A percentile compares a stretch with the other conserved stretches of the same genome.
Conservation (phyloP, 352 stramenopile genomes). For the Globisporangium canariense region DNA sequence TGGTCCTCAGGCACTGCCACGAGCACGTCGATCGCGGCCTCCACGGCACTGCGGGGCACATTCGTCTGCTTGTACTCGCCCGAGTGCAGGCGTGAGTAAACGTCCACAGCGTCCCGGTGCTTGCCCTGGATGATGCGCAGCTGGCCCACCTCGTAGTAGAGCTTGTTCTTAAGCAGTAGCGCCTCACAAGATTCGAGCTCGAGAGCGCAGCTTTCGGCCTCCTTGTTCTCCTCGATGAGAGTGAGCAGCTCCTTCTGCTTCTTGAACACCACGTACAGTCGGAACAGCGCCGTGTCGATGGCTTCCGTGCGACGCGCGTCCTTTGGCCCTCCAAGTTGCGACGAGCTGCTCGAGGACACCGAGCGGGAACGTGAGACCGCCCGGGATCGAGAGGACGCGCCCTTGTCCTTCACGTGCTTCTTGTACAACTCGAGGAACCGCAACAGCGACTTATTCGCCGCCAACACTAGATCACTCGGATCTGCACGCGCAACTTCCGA, state of each 20-base stretch:
- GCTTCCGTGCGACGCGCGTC: constrained; percentile 75
- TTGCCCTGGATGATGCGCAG: constrained; percentile 65
- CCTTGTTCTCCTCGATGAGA: constrained; percentile 71
- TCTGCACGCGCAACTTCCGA: constrained; percentile 63
- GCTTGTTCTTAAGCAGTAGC: constrained; percentile 64
- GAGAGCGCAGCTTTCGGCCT: constrained; percentile 52
- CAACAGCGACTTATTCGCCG: constrained; percentile 68
- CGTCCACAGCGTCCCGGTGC: constrained; percentile 73
- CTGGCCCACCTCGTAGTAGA: constrained; percentile 81
- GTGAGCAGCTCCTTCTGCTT: constrained; percentile 74
- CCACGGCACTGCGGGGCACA: constrained; percentile 83
- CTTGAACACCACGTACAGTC: constrained; percentile 76
- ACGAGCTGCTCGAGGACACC: constrained; percentile 25
- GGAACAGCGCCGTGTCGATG: constrained; percentile 83
- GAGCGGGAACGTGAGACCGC: constrained; percentile 38
- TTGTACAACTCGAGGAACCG: constrained; percentile 84
- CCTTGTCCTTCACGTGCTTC: constrained; percentile 79
- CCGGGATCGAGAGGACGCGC: constrained; percentile 27
- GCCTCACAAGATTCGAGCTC: constrained; percentile 66
- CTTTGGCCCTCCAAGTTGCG: constrained; percentile 32
- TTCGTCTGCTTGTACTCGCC: constrained; percentile 85
- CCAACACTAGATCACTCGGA: constrained; percentile 46
- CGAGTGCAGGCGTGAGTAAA: constrained; percentile 74
- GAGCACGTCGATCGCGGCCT: constrained; percentile 88
- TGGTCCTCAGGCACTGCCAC: constrained; percentile 69